Evolutionary conservation across 2,329 filamentous ascomycete genomes (phyloP), one percentile per base, ranked within the genome.

Genomic region (Aotearoamyces nothofagi): DNA sequence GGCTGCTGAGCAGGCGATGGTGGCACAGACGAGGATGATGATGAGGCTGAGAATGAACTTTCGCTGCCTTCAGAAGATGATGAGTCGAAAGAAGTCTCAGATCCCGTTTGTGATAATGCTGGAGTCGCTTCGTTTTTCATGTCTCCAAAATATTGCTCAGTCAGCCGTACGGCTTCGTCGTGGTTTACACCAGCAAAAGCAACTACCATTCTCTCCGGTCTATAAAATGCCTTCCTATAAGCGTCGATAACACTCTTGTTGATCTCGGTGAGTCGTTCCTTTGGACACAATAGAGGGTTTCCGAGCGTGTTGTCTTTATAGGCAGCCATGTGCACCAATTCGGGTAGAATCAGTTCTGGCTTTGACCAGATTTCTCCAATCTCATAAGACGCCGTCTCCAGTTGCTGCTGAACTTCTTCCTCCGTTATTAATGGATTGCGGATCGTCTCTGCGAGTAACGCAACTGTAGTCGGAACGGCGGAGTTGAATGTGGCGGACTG

Each of bases 341-440:
- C 90, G 0, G 90, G 90, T 35, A 98, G 60, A 42, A 98, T 96
- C 32, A 98, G 68, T 47, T 96, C 87, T 0, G 90, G 86, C 63
- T 92, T 96, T 43, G 78, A 78, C 90, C 90, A 98, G 32, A 98
- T 96, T 60, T 96, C 90, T 14, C 74, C 73, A 51, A 98, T 90
- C 57, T 98, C 90, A 50, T 96, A 98, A 29, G 86, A 73, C 6
- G 87, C 90, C 5, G 87, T 96, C 49, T 80, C 73, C 13, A 98
- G 61, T 57, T 98, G 90, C 51, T 84, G 73, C 12, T 66, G 57
- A 1, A 98, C 80, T 55, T 98, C 90, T 12, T 81, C 72, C 15
- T 92, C 78, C 6, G 82, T 92, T 40, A 96, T 78, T 31, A 66
- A 54, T 5, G 90, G 83, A 40, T 92, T 70, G 33, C 83, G 78